Evolutionary conservation across 208 protist species (phyloP).

Genomic region (Crithidia bombi): DNA sequence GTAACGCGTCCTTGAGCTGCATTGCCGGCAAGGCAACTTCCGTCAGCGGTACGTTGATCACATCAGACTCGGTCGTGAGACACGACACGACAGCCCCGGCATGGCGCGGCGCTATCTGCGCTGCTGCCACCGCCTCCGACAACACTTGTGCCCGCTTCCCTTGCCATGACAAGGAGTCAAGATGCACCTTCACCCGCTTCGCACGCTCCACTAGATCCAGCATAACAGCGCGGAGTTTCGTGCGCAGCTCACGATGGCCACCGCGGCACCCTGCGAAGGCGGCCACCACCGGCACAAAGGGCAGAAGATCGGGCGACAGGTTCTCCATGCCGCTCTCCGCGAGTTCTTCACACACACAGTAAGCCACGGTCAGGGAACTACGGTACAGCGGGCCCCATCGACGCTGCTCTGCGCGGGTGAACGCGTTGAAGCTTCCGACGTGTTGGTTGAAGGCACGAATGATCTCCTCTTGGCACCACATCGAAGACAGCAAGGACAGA

Average conservation of each 20-base stretch:
- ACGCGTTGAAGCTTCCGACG: slow-evolving; percentile 56
- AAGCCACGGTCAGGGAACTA: slow-evolving; percentile 61
- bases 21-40: slow-evolving; percentile 34
- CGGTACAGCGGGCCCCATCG: slow-evolving; percentile 76
- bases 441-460: slow-evolving; percentile 62
- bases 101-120: slow-evolving; percentile 16
- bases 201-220: slow-evolving; percentile 75
- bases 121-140: slow-evolving; percentile 36
- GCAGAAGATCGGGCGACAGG: slow-evolving; percentile 53
- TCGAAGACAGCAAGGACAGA: slow-evolving; percentile 11
- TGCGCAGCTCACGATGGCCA: slow-evolving; percentile 76
- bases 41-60: slow-evolving; percentile 44
- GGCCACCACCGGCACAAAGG: slow-evolving; percentile 64
- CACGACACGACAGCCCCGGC: slow-evolving; percentile 55
- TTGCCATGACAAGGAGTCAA: slow-evolving; percentile 43
- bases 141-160: slow-evolving; percentile 36
- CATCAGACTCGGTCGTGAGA: slow-evolving; percentile 71
- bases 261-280: slow-evolving; percentile 70
- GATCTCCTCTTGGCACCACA: slow-evolving; percentile 50
- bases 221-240: slow-evolving; percentile 55
- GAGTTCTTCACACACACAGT: slow-evolving; percentile 73
- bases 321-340: slow-evolving; percentile 48
- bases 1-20: slow-evolving; percentile 26
- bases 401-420: slow-evolving; percentile 43
- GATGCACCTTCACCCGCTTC: slow-evolving; percentile 64